Evolutionary conservation across 2,329 filamentous ascomycete genomes (phyloP).

Genomic region (Achaetomium macrosporum): DNA sequence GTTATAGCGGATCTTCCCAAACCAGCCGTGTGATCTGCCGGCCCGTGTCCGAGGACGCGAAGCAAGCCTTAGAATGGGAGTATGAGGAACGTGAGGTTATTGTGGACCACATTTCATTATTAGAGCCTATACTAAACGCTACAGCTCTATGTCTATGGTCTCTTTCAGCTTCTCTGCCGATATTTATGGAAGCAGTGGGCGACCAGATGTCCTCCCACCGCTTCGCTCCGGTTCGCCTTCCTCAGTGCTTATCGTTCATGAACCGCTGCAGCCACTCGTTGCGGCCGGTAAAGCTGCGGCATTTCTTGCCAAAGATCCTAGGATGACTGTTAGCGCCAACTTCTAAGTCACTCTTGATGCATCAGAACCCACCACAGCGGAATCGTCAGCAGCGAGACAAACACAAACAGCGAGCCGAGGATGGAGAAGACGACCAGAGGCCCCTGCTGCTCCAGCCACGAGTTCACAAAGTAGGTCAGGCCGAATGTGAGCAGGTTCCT

Average conservation of each 20-base stretch:
- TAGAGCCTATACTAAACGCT: too few relatives aligned
- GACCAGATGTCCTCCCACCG: too few relatives aligned
- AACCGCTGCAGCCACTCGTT: constrained; percentile 31
- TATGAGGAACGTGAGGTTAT: too few relatives aligned
- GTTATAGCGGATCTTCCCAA: too few relatives aligned
- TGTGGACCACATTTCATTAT: too few relatives aligned
- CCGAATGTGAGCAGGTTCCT: constrained; percentile 43
- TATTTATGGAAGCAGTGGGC: too few relatives aligned
- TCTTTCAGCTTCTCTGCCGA: too few relatives aligned
- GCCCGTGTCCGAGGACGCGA: too few relatives aligned
- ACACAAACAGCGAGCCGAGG: constrained; percentile 38
- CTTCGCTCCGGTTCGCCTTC: not conserved
- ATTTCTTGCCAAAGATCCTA: constrained; percentile 43
- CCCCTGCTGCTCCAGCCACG: constrained; percentile 34
- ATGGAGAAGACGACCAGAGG: constrained; percentile 34
- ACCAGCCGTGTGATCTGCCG: too few relatives aligned
- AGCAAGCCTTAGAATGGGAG: too few relatives aligned
- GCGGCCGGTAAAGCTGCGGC: constrained; percentile 37
- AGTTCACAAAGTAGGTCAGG: constrained; percentile 39
- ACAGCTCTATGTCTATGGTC: too few relatives aligned
- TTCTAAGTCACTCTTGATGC: not conserved
- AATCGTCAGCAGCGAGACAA: constrained; percentile 40
- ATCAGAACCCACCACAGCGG: constrained; percentile 35
- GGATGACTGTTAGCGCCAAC: not conserved
- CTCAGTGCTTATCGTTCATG: constrained; percentile 25